Evolutionary conservation across 345 rosid species (phyloP).

Genomic region (Melastoma malabathricum): DNA sequence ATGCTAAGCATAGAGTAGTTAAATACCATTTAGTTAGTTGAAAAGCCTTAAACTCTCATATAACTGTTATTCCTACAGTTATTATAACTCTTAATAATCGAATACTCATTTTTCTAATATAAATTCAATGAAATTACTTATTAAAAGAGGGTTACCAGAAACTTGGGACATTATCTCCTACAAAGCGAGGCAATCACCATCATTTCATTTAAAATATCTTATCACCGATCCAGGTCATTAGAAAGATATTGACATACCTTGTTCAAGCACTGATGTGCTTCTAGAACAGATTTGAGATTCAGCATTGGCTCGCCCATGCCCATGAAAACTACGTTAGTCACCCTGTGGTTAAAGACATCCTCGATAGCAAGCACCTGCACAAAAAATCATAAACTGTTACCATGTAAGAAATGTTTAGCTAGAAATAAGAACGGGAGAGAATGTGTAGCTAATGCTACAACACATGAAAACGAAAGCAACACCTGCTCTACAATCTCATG

Average conservation of each 20-base stretch:
- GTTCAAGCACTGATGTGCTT: conserved; percentile 82
- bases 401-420: too few species aligned
- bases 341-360: conserved; percentile 80
- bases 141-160: too few species aligned
- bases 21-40: too few species aligned
- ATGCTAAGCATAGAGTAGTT: too few species aligned
- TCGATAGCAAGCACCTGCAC: conserved; percentile 78
- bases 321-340: conserved; percentile 94
- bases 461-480: not conserved
- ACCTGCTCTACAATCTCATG: conserved; percentile 98
- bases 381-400: not conserved
- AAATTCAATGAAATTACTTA: too few species aligned
- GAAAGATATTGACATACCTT: conserved; percentile 37
- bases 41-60: too few species aligned
- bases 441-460: not conserved
- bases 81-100: too few species aligned
- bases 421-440: not conserved
- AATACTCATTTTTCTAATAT: too few species aligned
- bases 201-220: too few species aligned
- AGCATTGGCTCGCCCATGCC: conserved; percentile 99
- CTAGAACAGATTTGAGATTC: conserved; percentile 82
- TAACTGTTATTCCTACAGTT: too few species aligned
- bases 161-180: too few species aligned
- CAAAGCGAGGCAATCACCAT: too few species aligned
- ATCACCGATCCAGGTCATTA: not conserved